phyloP scores from a whole-genome alignment of 345 rosid genomes.

The Populus ilicifolia region DNA sequence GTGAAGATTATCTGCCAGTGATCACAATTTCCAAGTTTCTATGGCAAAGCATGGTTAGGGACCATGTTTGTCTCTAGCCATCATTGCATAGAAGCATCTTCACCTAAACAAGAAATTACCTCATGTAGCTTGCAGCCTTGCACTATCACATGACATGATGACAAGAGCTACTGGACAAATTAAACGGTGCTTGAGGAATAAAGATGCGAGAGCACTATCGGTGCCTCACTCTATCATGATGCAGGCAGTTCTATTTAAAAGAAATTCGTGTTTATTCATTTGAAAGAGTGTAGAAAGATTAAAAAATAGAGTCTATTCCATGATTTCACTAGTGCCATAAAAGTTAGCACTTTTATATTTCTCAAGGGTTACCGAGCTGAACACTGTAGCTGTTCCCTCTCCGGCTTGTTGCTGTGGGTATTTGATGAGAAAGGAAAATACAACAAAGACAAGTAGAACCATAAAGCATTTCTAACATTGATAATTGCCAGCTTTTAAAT shows the following conservation, averaged over 20 bases:
- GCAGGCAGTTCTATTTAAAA: no score
- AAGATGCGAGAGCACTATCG: not conserved
- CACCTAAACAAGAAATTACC: not conserved
- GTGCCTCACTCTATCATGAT: no score
- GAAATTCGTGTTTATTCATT: not conserved
- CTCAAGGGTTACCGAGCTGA: not conserved
- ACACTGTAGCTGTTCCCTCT: not conserved
- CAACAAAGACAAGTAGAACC: not conserved
- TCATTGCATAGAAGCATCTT: not conserved
- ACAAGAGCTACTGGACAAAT: not conserved
- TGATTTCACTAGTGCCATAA: not conserved
- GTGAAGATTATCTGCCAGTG: not conserved
- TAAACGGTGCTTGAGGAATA: not conserved
- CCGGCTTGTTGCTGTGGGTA: not conserved
- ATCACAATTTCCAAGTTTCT: not conserved
- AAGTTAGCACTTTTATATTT: no score
- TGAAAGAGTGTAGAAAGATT: not conserved
- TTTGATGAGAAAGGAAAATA: not conserved
- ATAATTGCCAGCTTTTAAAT: not conserved
- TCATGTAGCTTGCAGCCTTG: not conserved
- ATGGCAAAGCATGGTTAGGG: not conserved
- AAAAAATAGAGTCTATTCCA: not conserved
- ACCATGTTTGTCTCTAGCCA: not conserved
- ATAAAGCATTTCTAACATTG: not conserved
- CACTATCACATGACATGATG: not conserved